Conservation (phyloP, 176 grass and related monocot genomes). For the Poa pratensis region DNA sequence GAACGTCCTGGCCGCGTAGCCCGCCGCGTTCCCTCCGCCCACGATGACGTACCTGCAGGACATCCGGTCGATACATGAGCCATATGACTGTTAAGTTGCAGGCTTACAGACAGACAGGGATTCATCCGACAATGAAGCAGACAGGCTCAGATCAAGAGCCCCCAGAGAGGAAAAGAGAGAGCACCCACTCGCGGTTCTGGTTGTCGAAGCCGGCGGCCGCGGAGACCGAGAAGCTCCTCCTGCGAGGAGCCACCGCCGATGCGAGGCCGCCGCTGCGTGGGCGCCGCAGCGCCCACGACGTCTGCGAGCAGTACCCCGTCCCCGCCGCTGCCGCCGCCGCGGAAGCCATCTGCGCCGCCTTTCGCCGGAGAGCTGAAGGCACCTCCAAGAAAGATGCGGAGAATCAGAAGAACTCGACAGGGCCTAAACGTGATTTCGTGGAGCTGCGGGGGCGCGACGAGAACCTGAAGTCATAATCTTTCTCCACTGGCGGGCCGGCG, state of each 20-base stretch:
- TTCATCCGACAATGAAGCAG: background rate
- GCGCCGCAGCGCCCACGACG: constrained; percentile 43
- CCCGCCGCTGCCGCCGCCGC: constrained; percentile 13
- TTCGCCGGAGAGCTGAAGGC: constrained; percentile 51
- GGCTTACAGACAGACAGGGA: background rate
- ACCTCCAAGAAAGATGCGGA: constrained; percentile 47
- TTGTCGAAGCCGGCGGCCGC: constrained; percentile 61
- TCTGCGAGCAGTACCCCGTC: constrained; percentile 26
- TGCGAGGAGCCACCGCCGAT: background rate
- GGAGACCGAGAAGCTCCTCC: constrained; percentile 39
- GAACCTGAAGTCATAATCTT: constrained; percentile 50
- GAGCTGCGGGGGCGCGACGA: background rate
- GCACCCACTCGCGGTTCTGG: constrained; percentile 70
- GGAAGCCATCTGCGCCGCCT: constrained; percentile 47
- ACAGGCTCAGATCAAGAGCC: constrained; percentile 1
- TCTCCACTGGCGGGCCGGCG: constrained; percentile 37
- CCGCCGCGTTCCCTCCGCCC: constrained; percentile 86
- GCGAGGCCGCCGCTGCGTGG: constrained; percentile 2
- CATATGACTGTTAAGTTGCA: background rate
- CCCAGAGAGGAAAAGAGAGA: too few species aligned
- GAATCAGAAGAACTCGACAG: constrained; percentile 25
- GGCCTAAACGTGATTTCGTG: background rate
- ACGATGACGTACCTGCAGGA: constrained; percentile 85
- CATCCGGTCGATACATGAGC: background rate
- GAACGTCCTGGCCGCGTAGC: constrained; percentile 85